phyloP scores from a whole-genome alignment of 768 basidiomycete genomes.

The Suillus sp. region DNA sequence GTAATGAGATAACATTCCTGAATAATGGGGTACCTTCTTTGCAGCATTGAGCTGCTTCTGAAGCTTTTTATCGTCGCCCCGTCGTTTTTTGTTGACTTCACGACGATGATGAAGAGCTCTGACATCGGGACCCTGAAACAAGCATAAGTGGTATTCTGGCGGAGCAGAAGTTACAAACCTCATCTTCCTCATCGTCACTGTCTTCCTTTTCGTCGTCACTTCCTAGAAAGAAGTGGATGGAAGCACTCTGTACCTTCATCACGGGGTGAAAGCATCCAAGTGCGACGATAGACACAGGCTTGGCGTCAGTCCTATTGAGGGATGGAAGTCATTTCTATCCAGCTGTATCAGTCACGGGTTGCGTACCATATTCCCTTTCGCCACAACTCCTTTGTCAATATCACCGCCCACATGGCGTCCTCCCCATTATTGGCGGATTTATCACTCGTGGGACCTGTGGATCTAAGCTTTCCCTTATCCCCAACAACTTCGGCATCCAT shows the following conservation, averaged over 20 bases:
- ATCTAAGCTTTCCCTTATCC: slow-evolving; percentile 77
- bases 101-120: slow-evolving; percentile 80
- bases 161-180: slow-evolving; percentile 14
- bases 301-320: slow-evolving; percentile 74
- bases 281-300: slow-evolving; percentile 89
- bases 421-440: slow-evolving; percentile 55
- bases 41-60: slow-evolving; percentile 69
- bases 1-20: slow-evolving; percentile 27
- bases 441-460: slow-evolving; percentile 40
- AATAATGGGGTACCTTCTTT: slow-evolving; percentile 58
- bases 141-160: slow-evolving; percentile 17
- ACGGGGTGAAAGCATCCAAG: slow-evolving; percentile 93
- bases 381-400: slow-evolving; percentile 93
- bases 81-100: slow-evolving; percentile 93
- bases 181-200: slow-evolving; percentile 72
- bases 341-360: neutral
- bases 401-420: slow-evolving; percentile 97
- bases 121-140: slow-evolving; percentile 59
- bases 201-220: slow-evolving; percentile 75
- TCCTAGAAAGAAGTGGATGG: slow-evolving; percentile 96
- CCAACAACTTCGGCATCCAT: slow-evolving; percentile 81
- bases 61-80: slow-evolving; percentile 79
- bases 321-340: neutral
- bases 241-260: slow-evolving; percentile 91
- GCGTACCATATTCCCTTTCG: slow-evolving; percentile 83